These are phyloP conservation scores for Colletotrichum musae DNA, from an alignment of 2,329 filamentous ascomycete genomes.

Conservation along the genomic window DNA sequence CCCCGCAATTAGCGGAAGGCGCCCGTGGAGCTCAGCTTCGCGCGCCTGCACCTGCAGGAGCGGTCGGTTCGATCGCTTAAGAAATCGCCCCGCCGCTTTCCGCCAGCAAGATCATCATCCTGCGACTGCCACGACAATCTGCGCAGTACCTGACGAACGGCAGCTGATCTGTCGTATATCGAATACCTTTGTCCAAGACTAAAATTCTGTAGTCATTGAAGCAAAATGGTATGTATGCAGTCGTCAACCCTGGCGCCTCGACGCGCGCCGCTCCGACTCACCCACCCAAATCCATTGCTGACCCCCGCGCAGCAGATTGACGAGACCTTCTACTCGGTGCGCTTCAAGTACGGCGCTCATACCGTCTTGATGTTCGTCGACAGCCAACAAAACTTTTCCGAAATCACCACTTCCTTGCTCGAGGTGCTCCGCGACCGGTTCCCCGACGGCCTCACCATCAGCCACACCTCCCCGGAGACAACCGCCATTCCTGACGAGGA, in stretches of 20 bases:
- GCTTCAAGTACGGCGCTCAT: slow-evolving; percentile 80
- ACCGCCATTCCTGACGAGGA: slow-evolving; percentile 58
- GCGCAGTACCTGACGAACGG: neutral
- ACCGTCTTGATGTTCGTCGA: slow-evolving; percentile 79
- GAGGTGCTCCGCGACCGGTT: slow-evolving; percentile 71
- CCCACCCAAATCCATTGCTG: neutral
- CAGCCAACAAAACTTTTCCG: slow-evolving; percentile 68
- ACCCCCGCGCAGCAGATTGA: slow-evolving; percentile 46
- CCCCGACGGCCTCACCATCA: slow-evolving; percentile 64
- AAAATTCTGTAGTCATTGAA: too few species aligned
- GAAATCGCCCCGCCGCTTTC: neutral
- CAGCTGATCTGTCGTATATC: neutral
- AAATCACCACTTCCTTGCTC: slow-evolving; percentile 72
- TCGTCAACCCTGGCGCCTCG: neutral
- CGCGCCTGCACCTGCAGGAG: slow-evolving; percentile 6
- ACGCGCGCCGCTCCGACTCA: neutral
- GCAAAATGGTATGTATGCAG: slow-evolving; percentile 4
- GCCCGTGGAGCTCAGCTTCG: neutral
- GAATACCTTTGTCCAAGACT: too few species aligned
- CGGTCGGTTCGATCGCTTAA: neutral
- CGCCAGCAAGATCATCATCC: neutral
- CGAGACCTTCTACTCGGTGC: slow-evolving; percentile 73
- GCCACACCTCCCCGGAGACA: slow-evolving; percentile 49
- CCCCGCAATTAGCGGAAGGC: slow-evolving; percentile 22
- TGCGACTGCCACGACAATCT: neutral